Evolutionary conservation across 2,329 filamentous ascomycete genomes (phyloP).

Genomic region (Thelonectria discophora): DNA sequence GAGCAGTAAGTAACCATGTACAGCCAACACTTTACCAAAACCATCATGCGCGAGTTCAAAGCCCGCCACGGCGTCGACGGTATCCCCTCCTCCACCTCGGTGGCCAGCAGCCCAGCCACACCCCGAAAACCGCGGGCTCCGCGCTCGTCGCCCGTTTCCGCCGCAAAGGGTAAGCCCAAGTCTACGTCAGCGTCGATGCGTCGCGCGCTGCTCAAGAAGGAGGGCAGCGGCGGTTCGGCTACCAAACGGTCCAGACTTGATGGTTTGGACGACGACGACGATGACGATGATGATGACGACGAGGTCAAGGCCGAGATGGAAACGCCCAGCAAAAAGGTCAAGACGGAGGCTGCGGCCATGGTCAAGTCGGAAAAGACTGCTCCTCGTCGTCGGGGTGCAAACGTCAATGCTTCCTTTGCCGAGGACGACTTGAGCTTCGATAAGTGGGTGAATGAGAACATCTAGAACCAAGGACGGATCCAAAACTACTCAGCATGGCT

Average conservation of each 20-base stretch:
- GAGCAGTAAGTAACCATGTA: not conserved
- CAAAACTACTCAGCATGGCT: too few species aligned
- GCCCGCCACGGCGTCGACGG: conserved; percentile 35
- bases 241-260: conserved; percentile 33
- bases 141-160: not conserved
- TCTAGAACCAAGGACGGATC: not conserved
- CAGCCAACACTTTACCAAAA: conserved; percentile 53
- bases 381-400: conserved; percentile 5
- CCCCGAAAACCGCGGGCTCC: conserved; percentile 34
- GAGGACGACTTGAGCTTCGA: conserved; percentile 20
- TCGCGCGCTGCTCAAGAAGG: conserved; percentile 5
- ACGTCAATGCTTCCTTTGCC: conserved; percentile 19
- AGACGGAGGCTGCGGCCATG: conserved; percentile 28
- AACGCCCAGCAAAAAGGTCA: conserved; percentile 44
- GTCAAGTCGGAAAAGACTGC: conserved; percentile 33
- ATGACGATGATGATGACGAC: conserved; percentile 20
- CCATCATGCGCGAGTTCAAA: conserved; percentile 49
- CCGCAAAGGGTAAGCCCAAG: not conserved
- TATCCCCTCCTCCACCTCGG: not conserved
- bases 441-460: conserved; percentile 23
- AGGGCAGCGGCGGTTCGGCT: conserved; percentile 34
- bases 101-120: conserved; percentile 18
- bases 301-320: conserved; percentile 23
- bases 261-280: conserved; percentile 30
- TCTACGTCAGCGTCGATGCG: not conserved